Conservation (phyloP, 2,329 filamentous ascomycete genomes). For the Aspergillus phoenicis region DNA sequence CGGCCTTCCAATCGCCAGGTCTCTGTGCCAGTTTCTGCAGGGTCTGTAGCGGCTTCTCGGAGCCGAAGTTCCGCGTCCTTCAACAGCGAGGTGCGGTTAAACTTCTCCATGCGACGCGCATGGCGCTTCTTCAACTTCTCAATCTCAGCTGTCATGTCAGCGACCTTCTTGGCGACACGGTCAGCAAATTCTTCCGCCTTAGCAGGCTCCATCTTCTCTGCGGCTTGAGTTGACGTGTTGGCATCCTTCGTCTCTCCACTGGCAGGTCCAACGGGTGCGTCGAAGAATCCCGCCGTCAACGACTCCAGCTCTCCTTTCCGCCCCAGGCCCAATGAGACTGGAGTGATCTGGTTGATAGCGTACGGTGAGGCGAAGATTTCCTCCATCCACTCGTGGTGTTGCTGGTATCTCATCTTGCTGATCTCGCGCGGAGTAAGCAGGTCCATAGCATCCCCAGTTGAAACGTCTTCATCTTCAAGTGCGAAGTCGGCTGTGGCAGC, state of each 20-base stretch:
- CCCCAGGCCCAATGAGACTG: conserved; percentile 83
- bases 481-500: conserved; percentile 48
- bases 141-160: conserved; percentile 76
- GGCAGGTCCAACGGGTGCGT: conserved; percentile 53
- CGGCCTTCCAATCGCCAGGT: conserved; percentile 66
- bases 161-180: conserved; percentile 71
- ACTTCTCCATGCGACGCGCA: conserved; percentile 70
- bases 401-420: conserved; percentile 80
- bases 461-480: conserved; percentile 86
- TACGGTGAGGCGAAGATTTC: conserved; percentile 93
- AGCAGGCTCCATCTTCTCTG: conserved; percentile 70
- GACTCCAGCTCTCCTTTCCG: conserved; percentile 78
- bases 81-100: conserved; percentile 71
- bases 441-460: conserved; percentile 85
- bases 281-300: conserved; percentile 83
- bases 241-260: conserved; percentile 34
- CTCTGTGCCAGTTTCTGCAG: conserved; percentile 59
- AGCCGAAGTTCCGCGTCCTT: conserved; percentile 76
- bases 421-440: conserved; percentile 86
- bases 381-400: conserved; percentile 99
- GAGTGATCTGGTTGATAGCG: conserved; percentile 78
- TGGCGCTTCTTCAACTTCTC: conserved; percentile 82
- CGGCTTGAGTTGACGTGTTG: conserved; percentile 46
- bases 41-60: conserved; percentile 63
- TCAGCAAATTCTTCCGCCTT: conserved; percentile 82